Evolutionary conservation across 2,329 filamentous ascomycete species (phyloP), one percentile per base, ranked within the genome.

Genomic region (Aspergillus bombycis): DNA sequence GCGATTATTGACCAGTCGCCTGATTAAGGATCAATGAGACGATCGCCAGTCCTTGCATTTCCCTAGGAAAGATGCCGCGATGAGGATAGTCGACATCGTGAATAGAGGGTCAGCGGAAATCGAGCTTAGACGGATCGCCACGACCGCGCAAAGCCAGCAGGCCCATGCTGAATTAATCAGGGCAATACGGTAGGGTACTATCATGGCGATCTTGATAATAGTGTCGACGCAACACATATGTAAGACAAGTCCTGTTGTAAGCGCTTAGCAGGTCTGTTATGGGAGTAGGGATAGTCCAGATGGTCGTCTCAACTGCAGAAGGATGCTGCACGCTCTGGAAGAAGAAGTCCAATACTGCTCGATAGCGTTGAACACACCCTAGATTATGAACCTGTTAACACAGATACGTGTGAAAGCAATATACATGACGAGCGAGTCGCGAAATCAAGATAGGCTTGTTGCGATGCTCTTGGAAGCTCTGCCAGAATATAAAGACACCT

Each of bases 21-120:
- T n/a, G n/a, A n/a, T n/a, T n/a, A n/a, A n/a, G n/a, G n/a, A n/a
- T n/a, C n/a, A n/a, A n/a, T n/a, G n/a, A n/a, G n/a, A n/a, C n/a
- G n/a, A n/a, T n/a, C n/a, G n/a, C 86, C 0, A 89, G 75, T 0
- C 83, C 83, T 62, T 89, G 86, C 2, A 79, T 86, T 6, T 84
- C 74, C 21, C 80, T 77, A 0, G 85, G 83, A 64, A 88, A 89
- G 6, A 79, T 80, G 11, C 84, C 0, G 82, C 80, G 7, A 88
- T 81, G 3, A 88, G 73, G 23, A 89, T 79, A 21, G 84, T 76
- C 0, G 81, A 84, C 1, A 88, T 80, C 0, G 84, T 88, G 71
- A 86, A 88, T 4, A 89, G 62, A 1, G 26, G 32, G 14, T 28
- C 26, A 19, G 26, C 48, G 19, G 26, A 4, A 21, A 52, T 52